phyloP scores from a whole-genome alignment of 148 eudicot genomes.

The Rhododendron mucronatum region DNA sequence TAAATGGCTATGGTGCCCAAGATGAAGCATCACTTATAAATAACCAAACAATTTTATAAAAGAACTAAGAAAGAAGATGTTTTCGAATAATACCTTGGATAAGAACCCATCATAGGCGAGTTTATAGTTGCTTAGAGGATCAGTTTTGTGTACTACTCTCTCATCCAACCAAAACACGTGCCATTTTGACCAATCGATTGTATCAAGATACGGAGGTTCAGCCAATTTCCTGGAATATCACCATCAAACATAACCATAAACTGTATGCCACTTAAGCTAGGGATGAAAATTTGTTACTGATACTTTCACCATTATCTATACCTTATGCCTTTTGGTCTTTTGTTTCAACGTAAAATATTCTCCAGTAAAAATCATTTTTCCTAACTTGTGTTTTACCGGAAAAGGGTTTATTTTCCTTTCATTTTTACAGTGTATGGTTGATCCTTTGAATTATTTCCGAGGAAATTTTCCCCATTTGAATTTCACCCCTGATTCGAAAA shows the following conservation, averaged over 20 bases:
- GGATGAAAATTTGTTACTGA: background rate
- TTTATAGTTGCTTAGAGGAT: constrained; percentile 61
- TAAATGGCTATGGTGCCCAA: background rate
- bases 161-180: constrained; percentile 91
- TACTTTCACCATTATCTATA: background rate
- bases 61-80: background rate
- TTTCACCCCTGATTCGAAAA: background rate
- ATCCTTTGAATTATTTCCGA: background rate
- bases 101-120: constrained; percentile 71
- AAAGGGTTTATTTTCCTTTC: background rate
- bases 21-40: background rate
- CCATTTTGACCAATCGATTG: constrained; percentile 97
- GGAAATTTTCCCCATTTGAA: background rate
- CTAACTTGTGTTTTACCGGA: background rate
- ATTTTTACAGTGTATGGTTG: background rate
- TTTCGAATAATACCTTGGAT: constrained; percentile 52
- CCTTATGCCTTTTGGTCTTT: background rate
- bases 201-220: constrained; percentile 55
- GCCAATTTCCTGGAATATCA: constrained; percentile 53
- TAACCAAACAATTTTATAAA: background rate
- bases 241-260: background rate
- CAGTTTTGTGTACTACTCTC: constrained; percentile 78
- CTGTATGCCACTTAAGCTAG: background rate
- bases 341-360: background rate
- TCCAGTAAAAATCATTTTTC: background rate